phyloP scores from a whole-genome alignment of 2,329 filamentous ascomycete species.

The Exutisphaerella laricina region DNA sequence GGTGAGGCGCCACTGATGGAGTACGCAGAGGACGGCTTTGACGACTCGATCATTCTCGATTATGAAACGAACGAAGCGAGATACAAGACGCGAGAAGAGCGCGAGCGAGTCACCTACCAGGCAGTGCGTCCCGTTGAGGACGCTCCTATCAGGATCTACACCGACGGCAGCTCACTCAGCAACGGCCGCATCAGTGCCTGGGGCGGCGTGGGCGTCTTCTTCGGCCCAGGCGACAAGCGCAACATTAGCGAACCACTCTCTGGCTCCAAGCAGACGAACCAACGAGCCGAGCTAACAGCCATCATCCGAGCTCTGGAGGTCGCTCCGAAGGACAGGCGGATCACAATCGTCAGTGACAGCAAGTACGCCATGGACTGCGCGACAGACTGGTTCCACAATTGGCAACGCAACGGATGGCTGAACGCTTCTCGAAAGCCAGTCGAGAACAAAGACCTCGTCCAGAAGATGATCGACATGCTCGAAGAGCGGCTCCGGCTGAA shows the following conservation, averaged over 20 bases:
- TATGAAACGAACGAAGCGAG: slow-evolving; percentile 49
- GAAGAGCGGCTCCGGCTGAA: slow-evolving; percentile 47
- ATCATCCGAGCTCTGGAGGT: slow-evolving; percentile 77
- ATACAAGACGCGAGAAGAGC: slow-evolving; percentile 50
- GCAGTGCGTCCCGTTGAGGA: slow-evolving; percentile 41
- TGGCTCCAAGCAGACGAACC: slow-evolving; percentile 79
- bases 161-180: slow-evolving; percentile 56
- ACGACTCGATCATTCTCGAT: slow-evolving; percentile 53
- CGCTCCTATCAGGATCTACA: slow-evolving; percentile 53
- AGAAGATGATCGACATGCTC: slow-evolving; percentile 64
- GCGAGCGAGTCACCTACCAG: slow-evolving; percentile 43
- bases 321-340: slow-evolving; percentile 59
- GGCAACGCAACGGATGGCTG: slow-evolving; percentile 72
- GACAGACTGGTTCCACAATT: slow-evolving; percentile 73
- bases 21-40: slow-evolving; percentile 57
- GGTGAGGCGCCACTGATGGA: slow-evolving; percentile 52
- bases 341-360: slow-evolving; percentile 82
- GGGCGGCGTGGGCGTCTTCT: slow-evolving; percentile 60
- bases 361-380: slow-evolving; percentile 87
- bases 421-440: slow-evolving; percentile 66
- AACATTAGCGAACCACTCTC: slow-evolving; percentile 71
- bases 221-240: slow-evolving; percentile 48
- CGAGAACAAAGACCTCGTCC: slow-evolving; percentile 80
- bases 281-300: slow-evolving; percentile 89
- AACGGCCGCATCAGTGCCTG: slow-evolving; percentile 53